Base-by-base conservation (phyloP, 305 asterid species). In the Nicotiana rustica region DNA sequence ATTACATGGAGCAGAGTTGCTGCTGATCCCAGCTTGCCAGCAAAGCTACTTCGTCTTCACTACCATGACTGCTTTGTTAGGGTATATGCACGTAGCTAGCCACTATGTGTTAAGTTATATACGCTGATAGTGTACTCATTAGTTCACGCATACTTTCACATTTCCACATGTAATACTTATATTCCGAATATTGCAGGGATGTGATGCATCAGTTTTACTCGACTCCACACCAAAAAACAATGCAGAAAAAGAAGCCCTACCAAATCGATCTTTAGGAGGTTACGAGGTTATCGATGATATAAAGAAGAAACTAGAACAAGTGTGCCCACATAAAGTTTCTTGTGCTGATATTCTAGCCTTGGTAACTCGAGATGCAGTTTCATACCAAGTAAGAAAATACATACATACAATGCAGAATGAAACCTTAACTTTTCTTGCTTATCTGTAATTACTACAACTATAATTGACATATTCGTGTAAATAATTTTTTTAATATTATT, bases 51-150 rank as follows among this genome's bases (percentile, higher is more conserved):
- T 1, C 86, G 92, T 78, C 88, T 88, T 78, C 87, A 85, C 60
- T 87, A 85, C 47, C 91, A 88, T 79, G 92, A 90, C 38, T 90
- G 91, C 69, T 88, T 90, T 85, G 91, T 90, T 19, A 84, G 88
- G 89, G 91, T 86, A 41, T 86, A 41, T 36, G 41, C 8, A 36
- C 8, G 35, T 31, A 31, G 3, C 5, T 35, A 35, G 5, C 38
- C 38, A 0, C 38, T 35, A 0, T 35, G 38, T 35, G 38, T 4
- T 35, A 35, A 35, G 38, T 35, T 35, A 35, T 35, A 35, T 35
- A 35, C 1, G 38, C 38, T 35, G 38, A 4, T 35, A 35, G 38
- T 35, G 38, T 35, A 35, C 5, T 36, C 7, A 6, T 36, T 36
- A 36, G 38, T 35, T 4, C 38, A 35, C 38, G 38, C 5, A 55